Evolutionary conservation across 2,329 filamentous ascomycete species (phyloP), one percentile per base, ranked within the genome.

Genomic region (Thermomyces lanuginosus): DNA sequence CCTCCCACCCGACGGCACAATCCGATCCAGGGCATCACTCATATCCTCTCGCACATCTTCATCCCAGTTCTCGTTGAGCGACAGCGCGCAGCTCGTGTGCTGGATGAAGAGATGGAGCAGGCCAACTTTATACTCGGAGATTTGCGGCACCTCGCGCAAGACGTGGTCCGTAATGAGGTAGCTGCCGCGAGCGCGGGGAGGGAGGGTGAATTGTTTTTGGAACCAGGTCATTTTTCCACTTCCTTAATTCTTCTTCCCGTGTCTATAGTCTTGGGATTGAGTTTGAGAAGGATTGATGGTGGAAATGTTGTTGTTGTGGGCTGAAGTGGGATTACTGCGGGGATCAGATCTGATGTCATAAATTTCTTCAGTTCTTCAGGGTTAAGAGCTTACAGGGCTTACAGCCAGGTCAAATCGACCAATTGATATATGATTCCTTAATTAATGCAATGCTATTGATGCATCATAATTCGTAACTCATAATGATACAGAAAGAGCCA

Each of bases 51-150:
- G 69, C n/a, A 98, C 89, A 56, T 91, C 81, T 23, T 60, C 54
- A 47, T 84, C 81, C 60, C 62, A 76, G 58, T 95, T 95, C 66
- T 98, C 89, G 49, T 98, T 98, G 43, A 98, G 60, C 33, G 72
- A 80, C 28, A 98, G 64, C 8, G 79, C 89, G 55, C 83, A 92
- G 45, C 73, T 82, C 4, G 89, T 98, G 58, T 98, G 89, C 58
- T 98, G 86, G 29, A 95, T 66, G 53, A 95, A 98, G 24, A 98
- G 65, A 51, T 92, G 74, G 36, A 95, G 60, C 34, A 92, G 57
- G 22, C 83, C 83, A 41, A 89, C 70, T 51, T 86, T 86, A 67
- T 92, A 92, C 38, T 69, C 52, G 32, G 64, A 63, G 37, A 95
- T 68, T 55, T 93, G 83, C 3, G 86, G 84, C 1, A 95, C 58